Percentiles rank a stretch among this genome's conserved stretches.
phyloP scores from a whole-genome alignment of 2,329 filamentous ascomycete genomes.

The Plenodomus lindquistii region DNA sequence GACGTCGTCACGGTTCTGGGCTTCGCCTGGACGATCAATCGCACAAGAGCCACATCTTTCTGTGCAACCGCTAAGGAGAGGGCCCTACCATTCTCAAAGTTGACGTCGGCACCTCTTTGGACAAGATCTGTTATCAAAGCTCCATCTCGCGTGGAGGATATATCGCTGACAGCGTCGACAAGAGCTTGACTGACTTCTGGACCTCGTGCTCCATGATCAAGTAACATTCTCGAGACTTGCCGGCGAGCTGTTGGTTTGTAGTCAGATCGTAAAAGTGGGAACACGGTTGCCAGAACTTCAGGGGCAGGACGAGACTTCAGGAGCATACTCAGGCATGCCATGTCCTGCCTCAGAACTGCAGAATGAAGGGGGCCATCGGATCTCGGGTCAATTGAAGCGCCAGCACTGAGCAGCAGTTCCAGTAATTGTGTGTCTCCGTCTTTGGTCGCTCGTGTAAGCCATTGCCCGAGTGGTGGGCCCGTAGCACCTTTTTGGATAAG shows the following conservation, averaged over 20 bases:
- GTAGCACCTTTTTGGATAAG: constrained; percentile 35
- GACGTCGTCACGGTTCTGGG: constrained; percentile 26
- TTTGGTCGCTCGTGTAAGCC: constrained; percentile 34
- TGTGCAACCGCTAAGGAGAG: constrained; percentile 32
- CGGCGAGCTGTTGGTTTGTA: constrained; percentile 28
- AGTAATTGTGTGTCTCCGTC: constrained; percentile 33
- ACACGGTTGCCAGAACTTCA: constrained; percentile 23
- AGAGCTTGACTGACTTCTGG: constrained; percentile 35
- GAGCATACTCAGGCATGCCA: constrained; percentile 22
- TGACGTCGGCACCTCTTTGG: constrained; percentile 26
- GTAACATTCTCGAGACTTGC: constrained; percentile 23
- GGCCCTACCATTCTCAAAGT: constrained; percentile 29
- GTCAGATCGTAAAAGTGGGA: constrained; percentile 25
- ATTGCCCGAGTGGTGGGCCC: constrained; percentile 29
- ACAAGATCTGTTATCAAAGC: constrained; percentile 33
- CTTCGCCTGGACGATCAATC: constrained; percentile 28
- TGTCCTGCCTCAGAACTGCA: constrained; percentile 30
- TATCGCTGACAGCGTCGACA: constrained; percentile 32
- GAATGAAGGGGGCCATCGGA: constrained; percentile 23
- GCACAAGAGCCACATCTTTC: constrained; percentile 31
- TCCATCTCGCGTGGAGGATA: constrained; percentile 25
- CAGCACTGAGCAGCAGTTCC: constrained; percentile 34
- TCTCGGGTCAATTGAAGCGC: constrained; percentile 25
- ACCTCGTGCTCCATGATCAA: constrained; percentile 32
- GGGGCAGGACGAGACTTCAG: constrained; percentile 26